Base-by-base conservation (phyloP, 176 grass and related monocot genomes). In the Eremochloa ophiuroides region DNA sequence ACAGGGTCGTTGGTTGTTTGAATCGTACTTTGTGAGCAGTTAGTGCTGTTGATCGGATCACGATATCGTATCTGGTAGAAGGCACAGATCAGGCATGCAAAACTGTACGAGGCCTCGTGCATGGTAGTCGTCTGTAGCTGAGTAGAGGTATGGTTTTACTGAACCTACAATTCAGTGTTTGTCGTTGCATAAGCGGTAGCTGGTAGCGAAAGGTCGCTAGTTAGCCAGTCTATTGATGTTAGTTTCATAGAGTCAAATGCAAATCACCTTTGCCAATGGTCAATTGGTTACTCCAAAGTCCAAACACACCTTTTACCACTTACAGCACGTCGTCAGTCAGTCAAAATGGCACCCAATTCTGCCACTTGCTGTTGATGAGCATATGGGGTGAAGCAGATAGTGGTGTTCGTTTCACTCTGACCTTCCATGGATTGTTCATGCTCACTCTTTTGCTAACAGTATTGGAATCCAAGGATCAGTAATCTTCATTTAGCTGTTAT, bases 221-320 rank as follows among this genome's bases (percentile, higher is more conserved):
- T 27, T 50, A 70, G 4, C 35, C 20, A 72, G 63, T 78, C 26
- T 69, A 73, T 33, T 84, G 30, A 11, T 60, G 60, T 43, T 79
- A 20, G 3, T 63, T 82, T 78, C 6, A 16, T 50, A 22, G 22
- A 55, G 34, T 7, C 28, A 16, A 16, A 47, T 66, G 41, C 5
- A 71, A 33, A 74, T 41, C 13, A 79, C 33, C 23, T 44, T 38
- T 66, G 34, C 27, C 31, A 69, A 73, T 72, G 15, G 71, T 80
- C 71, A 38, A 42, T 46, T 71, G 40, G 14, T 46, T 39, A 29
- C 68, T 87, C 17, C 66, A 80, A 83, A 69, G 76, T 87, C 18
- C 53, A 83, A 83, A 47, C 47, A 92, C 51, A 67, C 65, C 6
- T 46, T n/a, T 47, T 39, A 35, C 35, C 15, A 44, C 50, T 51